Base-by-base conservation (phyloP, 2,329 filamentous ascomycete genomes). In the Cadophora malorum region DNA sequence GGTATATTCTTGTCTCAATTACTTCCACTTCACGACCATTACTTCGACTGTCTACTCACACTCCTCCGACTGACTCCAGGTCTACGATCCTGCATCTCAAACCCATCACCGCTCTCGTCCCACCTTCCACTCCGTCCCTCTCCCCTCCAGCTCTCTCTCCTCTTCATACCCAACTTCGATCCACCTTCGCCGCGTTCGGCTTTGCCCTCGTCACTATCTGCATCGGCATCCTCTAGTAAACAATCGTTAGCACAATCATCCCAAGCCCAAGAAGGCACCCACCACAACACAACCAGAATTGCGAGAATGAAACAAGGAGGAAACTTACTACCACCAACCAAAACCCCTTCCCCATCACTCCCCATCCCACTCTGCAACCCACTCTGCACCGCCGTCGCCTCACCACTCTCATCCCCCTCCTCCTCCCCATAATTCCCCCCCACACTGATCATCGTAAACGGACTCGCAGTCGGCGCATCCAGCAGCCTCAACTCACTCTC, bases 381-480 rank as follows among this genome's bases (percentile, higher is more conserved):
- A 49, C 67, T 64, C 60, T 69, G 64, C n/a, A 63, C 64, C 31
- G 66, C 71, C 8, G 69, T 72, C 21, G 68, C 69, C 21, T 65
- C 63, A 5, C 68, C 72, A 63, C 65, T 70, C 4, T 66, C 55
- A n/a, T 63, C 67, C 28, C 65, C 68, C n/a, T 28, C 53, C 56
- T 49, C 55, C 67, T 75, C 91, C 0, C 74, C 74, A 68, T 69
- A 73, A 50, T 74, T 77, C 12, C 76, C 76, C 10, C 76, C 76
- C 0, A 77, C 76, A 66, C 70, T 73, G 58, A 75, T 67, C 75
- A 77, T 76, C 50, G 76, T 77, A 67, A 77, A 77, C 21, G 74
- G 74, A 60, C 76, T 77, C n/a, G 92, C 91, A 0, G 92, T 93
- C 0, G 91, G 90, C n/a, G 81, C 90, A 76, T 95, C 92, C 49